Conservation (phyloP, 352 stramenopile species). For the Aphanomyces stellatus region DNA sequence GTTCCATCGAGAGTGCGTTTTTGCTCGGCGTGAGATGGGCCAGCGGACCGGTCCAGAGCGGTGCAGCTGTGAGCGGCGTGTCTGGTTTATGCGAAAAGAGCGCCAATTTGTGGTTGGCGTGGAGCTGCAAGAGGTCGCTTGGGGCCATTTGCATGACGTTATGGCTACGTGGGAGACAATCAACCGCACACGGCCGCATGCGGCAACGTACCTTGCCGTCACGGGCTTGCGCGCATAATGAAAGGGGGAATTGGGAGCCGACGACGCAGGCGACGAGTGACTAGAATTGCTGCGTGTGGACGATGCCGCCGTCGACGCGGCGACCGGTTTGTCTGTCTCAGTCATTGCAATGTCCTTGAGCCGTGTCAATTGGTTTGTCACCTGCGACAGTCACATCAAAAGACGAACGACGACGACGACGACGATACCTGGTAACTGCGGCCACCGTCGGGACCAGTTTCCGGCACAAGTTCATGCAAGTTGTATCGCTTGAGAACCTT, state of each 20-base stretch:
- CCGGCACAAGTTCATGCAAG: slow-evolving; percentile 77
- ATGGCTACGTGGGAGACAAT: neutral
- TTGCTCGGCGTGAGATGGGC: slow-evolving; percentile 25
- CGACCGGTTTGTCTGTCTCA: neutral
- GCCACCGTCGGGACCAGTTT: slow-evolving; percentile 70
- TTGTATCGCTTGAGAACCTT: slow-evolving; percentile 84
- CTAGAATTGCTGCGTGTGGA: neutral
- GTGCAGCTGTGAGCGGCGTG: neutral
- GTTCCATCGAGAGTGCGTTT: slow-evolving; percentile 43
- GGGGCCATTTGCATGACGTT: slow-evolving; percentile 6
- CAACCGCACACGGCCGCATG: neutral
- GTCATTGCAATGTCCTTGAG: slow-evolving; percentile 19
- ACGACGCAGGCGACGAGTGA: slow-evolving; percentile 10
- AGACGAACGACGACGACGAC: neutral
- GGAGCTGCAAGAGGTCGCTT: neutral
- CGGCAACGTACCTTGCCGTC: neutral
- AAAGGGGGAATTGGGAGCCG: neutral
- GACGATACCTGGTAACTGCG: slow-evolving; percentile 76
- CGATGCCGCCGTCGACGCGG: too few relatives aligned
- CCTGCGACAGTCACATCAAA: neutral
- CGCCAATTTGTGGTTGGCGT: slow-evolving; percentile 2
- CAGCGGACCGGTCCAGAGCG: slow-evolving; percentile 3
- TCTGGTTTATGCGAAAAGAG: neutral
- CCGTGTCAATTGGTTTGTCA: slow-evolving; percentile 18
- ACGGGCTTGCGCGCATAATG: slow-evolving; percentile 31